Evolutionary conservation across 1,284 basidiomycete species (phyloP).

Genomic region (Singerocomus rubriflavus): DNA sequence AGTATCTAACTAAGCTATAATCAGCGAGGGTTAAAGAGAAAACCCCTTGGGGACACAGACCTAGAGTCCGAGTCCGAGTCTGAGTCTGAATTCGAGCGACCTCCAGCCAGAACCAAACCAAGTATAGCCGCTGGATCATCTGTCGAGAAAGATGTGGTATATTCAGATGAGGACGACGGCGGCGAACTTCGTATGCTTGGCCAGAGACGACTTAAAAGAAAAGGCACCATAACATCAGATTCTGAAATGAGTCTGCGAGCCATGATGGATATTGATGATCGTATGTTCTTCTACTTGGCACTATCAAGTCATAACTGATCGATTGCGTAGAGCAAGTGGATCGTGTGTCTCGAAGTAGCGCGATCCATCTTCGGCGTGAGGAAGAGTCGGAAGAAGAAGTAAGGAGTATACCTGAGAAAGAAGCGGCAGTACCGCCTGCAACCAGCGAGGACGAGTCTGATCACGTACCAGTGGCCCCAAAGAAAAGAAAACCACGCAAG

Average conservation of each 20-base stretch:
- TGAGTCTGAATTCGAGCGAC: background rate
- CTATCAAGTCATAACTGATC: background rate
- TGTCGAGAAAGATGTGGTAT: constrained; percentile 45
- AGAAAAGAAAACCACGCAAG: constrained; percentile 56
- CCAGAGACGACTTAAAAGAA: constrained; percentile 20
- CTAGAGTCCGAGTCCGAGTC: constrained; percentile 41
- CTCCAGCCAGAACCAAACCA: constrained; percentile 13
- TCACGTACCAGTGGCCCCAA: constrained; percentile 39
- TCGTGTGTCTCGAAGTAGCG: constrained; percentile 34
- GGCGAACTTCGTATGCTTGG: constrained; percentile 31
- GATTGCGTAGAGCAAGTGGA: constrained; percentile 43
- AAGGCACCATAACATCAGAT: constrained; percentile 23
- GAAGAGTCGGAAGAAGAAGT: constrained; percentile 24
- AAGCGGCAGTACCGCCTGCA: constrained; percentile 16
- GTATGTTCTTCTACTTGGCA: constrained; percentile 34
- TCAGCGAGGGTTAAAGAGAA: constrained; percentile 59
- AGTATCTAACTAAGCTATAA: constrained; percentile 9
- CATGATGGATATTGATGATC: constrained; percentile 78
- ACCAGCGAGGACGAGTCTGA: constrained; percentile 32
- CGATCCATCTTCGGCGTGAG: constrained; percentile 9
- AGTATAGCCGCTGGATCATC: constrained; percentile 18
- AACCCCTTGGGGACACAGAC: constrained; percentile 43
- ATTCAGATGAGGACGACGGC: constrained; percentile 64
- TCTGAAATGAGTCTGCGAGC: constrained; percentile 47
- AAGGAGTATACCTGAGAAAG: constrained; percentile 11